Evolutionary conservation across 257 asterid genomes (phyloP).

Genomic region (Solanum dulcamara): DNA sequence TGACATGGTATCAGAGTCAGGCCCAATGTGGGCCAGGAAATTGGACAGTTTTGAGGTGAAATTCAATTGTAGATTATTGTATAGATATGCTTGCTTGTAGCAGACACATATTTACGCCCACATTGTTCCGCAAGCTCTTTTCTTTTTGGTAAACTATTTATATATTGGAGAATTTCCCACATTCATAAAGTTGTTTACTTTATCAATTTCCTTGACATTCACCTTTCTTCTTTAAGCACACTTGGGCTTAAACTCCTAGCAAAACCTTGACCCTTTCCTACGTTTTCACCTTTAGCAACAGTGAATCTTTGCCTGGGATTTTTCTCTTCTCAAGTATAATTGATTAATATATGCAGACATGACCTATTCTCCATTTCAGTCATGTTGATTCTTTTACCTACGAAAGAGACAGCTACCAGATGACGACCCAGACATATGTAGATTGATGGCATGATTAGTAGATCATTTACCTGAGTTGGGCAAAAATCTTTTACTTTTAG

Average conservation of each 20-base stretch:
- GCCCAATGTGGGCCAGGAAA: no score
- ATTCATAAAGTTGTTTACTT: neutral
- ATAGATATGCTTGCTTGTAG: neutral
- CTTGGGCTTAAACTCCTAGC: neutral
- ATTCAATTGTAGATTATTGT: neutral
- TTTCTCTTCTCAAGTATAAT: neutral
- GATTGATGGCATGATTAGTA: neutral
- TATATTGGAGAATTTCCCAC: neutral
- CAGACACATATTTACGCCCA: neutral
- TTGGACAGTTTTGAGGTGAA: no score
- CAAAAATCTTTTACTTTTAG: neutral
- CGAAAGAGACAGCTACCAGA: neutral
- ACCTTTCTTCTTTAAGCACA: neutral
- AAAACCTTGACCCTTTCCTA: neutral
- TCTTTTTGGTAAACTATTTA: neutral
- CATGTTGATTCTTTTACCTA: neutral
- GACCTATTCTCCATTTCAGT: neutral
- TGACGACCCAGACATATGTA: neutral
- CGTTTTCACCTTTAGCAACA: neutral
- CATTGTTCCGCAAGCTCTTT: neutral
- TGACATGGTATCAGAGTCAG: no score
- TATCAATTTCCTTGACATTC: neutral
- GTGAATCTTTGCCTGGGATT: neutral
- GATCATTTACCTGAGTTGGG: neutral
- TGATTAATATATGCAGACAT: neutral